Base-by-base conservation (phyloP, 208 protist genomes). In the Acanthamoeba lenticulata region DNA sequence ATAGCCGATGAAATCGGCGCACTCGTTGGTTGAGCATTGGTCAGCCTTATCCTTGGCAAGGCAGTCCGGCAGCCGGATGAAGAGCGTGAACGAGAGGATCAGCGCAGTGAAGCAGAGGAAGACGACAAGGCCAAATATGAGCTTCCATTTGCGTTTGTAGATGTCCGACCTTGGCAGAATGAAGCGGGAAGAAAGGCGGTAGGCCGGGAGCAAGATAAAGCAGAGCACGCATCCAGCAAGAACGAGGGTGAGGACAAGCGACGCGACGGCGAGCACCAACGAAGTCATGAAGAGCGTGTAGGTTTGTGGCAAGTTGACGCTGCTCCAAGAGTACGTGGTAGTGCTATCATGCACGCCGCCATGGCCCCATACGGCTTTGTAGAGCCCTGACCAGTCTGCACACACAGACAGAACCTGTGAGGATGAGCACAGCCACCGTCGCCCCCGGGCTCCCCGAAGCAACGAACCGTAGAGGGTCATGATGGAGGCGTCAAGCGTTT, bases 11-110 rank as follows among this genome's bases (percentile, higher is more conserved):
- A 86, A 86, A 24, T 32, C 32, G 11, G 13, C 77, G 45, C 77
- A 86, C 21, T 86, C 77, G 77, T 86, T 57, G n/a, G 29, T 86
- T 17, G 77, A 86, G 77, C 77, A 86, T 38, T 86, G 44, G 29
- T 86, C 21, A 13, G 27, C 11, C 15, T 15, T 36, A 27, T 86
- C 77, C 44, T 47, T 36, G 40, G 77, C 40, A 42, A 86, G 29
- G 45, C 77, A 86, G 29, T 21, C n/a, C 13, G 77, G 77, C 27
- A 86, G 77, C 77, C 57, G 77, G 13, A 86, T 3, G 77, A 86
- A 86, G 77, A 86, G 77, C 0, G 77, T 86, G 45, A 86, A 86
- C 11, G 77, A 52, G 44, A 86, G n/a, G 19, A 86, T 19, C 3
- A 86, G 44, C 29, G 77, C 77, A 42, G 57, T 32, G 77, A 86